Evolutionary conservation across 768 basidiomycete genomes (phyloP).

Genomic region (Lyophyllum atratum): DNA sequence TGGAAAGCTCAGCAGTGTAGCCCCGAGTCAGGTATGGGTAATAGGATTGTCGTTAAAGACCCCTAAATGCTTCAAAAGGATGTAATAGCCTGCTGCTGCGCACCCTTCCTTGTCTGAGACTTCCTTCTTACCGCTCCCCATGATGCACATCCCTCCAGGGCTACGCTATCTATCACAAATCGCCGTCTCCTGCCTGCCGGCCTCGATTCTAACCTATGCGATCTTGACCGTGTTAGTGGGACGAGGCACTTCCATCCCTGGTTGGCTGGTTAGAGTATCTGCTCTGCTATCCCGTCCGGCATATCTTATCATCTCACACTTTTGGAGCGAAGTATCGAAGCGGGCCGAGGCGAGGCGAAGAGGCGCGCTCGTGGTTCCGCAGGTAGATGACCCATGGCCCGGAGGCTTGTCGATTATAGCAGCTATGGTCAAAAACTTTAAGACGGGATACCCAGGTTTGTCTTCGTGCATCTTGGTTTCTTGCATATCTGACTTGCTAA

Average conservation of each 20-base stretch:
- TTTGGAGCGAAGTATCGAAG: neutral
- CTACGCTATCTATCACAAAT: constrained; percentile 6
- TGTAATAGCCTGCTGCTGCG: neutral
- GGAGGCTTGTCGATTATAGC: constrained; percentile 36
- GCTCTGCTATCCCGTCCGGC: constrained; percentile 7
- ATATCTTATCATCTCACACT: neutral
- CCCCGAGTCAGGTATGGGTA: neutral
- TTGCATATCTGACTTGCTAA: neutral
- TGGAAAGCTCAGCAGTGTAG: neutral
- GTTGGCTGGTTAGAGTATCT: neutral
- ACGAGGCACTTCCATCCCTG: constrained; percentile 3
- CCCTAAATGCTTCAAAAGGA: constrained; percentile 2
- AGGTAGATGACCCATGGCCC: constrained; percentile 33
- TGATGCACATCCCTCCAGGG: constrained; percentile 11
- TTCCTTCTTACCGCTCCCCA: neutral
- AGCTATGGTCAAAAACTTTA: constrained; percentile 21
- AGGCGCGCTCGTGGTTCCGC: constrained; percentile 34
- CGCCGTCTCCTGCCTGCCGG: neutral
- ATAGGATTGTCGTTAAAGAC: neutral
- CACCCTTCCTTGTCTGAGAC: neutral
- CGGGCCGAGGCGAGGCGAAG: neutral
- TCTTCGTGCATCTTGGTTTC: neutral
- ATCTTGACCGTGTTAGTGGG: constrained; percentile 2
- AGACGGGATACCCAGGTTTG: constrained; percentile 35
- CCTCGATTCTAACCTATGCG: neutral